Evolutionary conservation across 2,329 filamentous ascomycete genomes (phyloP).

Genomic region (Helotiales sp.): DNA sequence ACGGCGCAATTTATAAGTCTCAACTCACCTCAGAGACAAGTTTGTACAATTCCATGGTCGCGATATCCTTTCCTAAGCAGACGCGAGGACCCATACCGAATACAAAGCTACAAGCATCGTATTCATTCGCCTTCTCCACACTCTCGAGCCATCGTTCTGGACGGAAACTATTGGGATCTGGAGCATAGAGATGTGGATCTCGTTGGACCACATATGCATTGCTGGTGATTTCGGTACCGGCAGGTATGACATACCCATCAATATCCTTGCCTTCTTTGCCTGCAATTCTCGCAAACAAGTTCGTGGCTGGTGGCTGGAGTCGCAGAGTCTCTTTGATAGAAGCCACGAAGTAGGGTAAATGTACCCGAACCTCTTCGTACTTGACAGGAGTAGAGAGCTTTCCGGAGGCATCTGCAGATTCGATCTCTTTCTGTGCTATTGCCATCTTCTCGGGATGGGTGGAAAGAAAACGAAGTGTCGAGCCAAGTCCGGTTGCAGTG

Average conservation of each 20-base stretch:
- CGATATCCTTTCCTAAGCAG: slow-evolving; percentile 37
- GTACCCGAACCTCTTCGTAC: too few species aligned
- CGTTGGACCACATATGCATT: slow-evolving; percentile 38
- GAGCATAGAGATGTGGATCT: slow-evolving; percentile 36
- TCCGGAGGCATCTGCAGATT: too few species aligned
- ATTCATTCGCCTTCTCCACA: slow-evolving; percentile 27
- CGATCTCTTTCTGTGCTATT: too few species aligned
- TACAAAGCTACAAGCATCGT: too few species aligned
- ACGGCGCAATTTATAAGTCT: neutral
- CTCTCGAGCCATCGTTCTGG: slow-evolving; percentile 45
- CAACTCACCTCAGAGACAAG: slow-evolving; percentile 28
- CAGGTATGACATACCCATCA: slow-evolving; percentile 18
- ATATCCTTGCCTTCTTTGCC: neutral
- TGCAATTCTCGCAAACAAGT: slow-evolving; percentile 22
- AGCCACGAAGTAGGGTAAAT: slow-evolving; percentile 49
- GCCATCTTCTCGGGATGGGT: too few species aligned
- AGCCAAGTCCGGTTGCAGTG: neutral
- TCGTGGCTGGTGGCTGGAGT: slow-evolving; percentile 43
- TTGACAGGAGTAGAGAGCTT: too few species aligned
- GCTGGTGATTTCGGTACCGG: slow-evolving; percentile 4
- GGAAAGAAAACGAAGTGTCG: too few species aligned
- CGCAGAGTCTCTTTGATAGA: slow-evolving; percentile 49
- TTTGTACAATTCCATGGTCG: slow-evolving; percentile 36
- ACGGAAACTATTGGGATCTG: slow-evolving; percentile 43
- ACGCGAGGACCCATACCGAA: slow-evolving; percentile 39